These are phyloP conservation scores for Pseudoturritis turrita DNA, from an alignment of 345 rosid genomes.

Conservation along the genomic window DNA sequence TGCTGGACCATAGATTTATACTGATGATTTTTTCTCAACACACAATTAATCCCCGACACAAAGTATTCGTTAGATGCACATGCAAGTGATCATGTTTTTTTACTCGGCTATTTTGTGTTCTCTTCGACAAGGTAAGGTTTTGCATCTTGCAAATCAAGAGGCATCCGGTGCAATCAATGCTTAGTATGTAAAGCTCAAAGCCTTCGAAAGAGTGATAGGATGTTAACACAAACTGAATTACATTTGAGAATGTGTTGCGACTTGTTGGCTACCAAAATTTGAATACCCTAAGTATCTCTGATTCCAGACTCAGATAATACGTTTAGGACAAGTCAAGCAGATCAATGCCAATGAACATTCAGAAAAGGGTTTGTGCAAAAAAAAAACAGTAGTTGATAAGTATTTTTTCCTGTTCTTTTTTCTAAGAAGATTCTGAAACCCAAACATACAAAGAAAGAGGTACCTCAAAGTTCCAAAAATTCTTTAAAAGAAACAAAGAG, in stretches of 20 bases:
- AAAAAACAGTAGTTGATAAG: conserved; percentile 30
- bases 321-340: background rate
- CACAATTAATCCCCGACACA: background rate
- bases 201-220: background rate
- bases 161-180: background rate
- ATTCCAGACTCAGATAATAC: background rate
- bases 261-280: background rate
- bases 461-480: conserved; percentile 47
- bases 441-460: conserved; percentile 30
- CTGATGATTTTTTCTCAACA: conserved; percentile 46
- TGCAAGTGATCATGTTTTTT: background rate
- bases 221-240: background rate
- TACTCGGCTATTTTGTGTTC: background rate
- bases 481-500: conserved; percentile 28
- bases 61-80: no score
- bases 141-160: background rate
- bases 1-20: no score
- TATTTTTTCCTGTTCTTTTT: background rate
- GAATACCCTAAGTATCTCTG: background rate
- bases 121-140: background rate
- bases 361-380: conserved; percentile 52
- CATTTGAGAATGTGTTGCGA: no score
- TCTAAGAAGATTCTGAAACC: conserved; percentile 14
- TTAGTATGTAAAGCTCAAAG: background rate
- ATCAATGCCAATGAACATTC: conserved; percentile 54